These are phyloP conservation scores for Nakazawaea siamensis DNA, from an alignment of 805 yeast species.

Conservation along the genomic window DNA sequence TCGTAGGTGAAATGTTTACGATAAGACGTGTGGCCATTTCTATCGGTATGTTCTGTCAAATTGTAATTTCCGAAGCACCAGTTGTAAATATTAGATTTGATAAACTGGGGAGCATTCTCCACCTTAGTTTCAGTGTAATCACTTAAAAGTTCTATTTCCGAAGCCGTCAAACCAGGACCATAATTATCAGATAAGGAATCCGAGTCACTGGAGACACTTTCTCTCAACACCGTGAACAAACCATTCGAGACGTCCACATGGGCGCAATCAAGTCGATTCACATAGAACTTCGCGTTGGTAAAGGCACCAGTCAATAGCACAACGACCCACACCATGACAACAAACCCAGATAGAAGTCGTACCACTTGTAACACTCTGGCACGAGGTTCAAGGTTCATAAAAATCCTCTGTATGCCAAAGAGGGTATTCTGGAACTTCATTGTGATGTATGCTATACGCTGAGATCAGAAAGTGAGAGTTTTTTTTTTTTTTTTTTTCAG, in stretches of 20 bases:
- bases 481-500: background rate
- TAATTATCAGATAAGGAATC: slow-evolving; percentile 15
- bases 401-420: too few relatives aligned
- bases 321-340: slow-evolving; percentile 9
- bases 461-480: too few relatives aligned
- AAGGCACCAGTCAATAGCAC: slow-evolving; percentile 6
- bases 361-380: slow-evolving; percentile 17
- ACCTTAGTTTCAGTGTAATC: slow-evolving; percentile 39
- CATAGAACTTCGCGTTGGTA: slow-evolving; percentile 8
- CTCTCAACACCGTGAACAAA: slow-evolving; percentile 35
- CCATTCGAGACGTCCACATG: slow-evolving; percentile 48
- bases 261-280: slow-evolving; percentile 37
- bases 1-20: slow-evolving; percentile 4
- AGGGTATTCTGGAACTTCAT: too few relatives aligned
- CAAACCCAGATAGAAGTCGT: slow-evolving; percentile 13
- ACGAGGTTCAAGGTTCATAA: slow-evolving; percentile 17
- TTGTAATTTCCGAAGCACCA: slow-evolving; percentile 39
- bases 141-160: slow-evolving; percentile 37
- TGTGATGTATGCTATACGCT: too few relatives aligned
- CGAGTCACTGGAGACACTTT: slow-evolving; percentile 20
- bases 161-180: slow-evolving; percentile 32
- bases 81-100: slow-evolving; percentile 29
- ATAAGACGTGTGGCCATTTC: slow-evolving; percentile 1
- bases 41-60: slow-evolving; percentile 6
- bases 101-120: slow-evolving; percentile 38